Evolutionary conservation across 768 basidiomycete species (phyloP).

Genomic region (Chlorophyllum brunneum): DNA sequence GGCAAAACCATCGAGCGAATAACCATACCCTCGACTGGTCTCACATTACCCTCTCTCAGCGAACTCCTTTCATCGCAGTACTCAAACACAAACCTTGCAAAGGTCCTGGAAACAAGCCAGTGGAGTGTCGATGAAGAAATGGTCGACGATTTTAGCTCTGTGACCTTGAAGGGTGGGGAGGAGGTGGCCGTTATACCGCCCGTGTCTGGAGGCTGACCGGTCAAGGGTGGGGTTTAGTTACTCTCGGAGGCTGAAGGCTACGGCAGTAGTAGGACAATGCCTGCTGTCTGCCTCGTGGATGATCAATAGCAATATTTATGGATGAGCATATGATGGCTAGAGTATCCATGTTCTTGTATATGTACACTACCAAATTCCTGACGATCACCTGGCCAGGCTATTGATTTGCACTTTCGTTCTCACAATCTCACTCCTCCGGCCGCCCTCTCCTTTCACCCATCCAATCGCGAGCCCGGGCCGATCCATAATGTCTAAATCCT

Average conservation of each 20-base stretch:
- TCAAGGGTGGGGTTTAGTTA: background rate
- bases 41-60: slow-evolving; percentile 49
- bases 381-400: background rate
- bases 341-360: background rate
- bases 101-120: slow-evolving; percentile 54
- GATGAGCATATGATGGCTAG: background rate
- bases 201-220: slow-evolving; percentile 67
- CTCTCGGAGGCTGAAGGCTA: background rate
- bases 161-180: slow-evolving; percentile 62
- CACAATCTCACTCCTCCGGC: slow-evolving; percentile 9
- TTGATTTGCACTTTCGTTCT: background rate
- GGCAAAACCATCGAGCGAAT: slow-evolving; percentile 52
- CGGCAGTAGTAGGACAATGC: background rate
- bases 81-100: slow-evolving; percentile 43
- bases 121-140: slow-evolving; percentile 85
- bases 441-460: background rate
- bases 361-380: background rate
- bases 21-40: slow-evolving; percentile 39
- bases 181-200: slow-evolving; percentile 80
- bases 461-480: too few relatives aligned
- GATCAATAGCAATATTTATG: background rate
- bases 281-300: slow-evolving; percentile 3
- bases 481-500: slow-evolving; percentile 12
- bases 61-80: slow-evolving; percentile 51
- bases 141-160: slow-evolving; percentile 53